Base-by-base conservation (phyloP, 2,329 filamentous ascomycete genomes). In the Didymosphaeria variabile region DNA sequence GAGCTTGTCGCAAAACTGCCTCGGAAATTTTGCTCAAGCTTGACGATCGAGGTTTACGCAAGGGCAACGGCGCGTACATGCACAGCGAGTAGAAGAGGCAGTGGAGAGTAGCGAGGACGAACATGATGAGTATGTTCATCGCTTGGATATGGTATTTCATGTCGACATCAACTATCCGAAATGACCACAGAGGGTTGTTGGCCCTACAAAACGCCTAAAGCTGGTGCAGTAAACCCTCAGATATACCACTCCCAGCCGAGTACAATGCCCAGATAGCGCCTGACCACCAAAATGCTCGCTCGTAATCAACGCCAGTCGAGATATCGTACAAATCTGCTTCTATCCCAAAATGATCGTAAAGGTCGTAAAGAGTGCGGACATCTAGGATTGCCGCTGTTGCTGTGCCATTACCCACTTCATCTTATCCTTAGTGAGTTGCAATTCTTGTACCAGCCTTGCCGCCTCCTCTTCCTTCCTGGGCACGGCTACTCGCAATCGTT, bases 341-440 rank as follows among this genome's bases (percentile, higher is more conserved):
- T 58, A 62, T 53, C 29, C 56, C 52, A 51, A 58, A 46, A 55
- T 56, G 23, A 45, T 61, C 59, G 29, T 61, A 44, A 61, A 44
- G 26, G 59, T 61, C 59, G 51, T 61, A 42, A 58, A 36, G 34
- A 53, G 52, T 34, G 58, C 26, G 34, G 36, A 19, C 36, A 19
- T 44, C 38, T 58, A 51, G 23, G 34, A n/a, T 46, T 74, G 70
- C 17, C 67, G 71, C 53, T 69, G 64, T 21, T 74, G 67, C 55
- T 76, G 73, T 7, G 72, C 68, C 65, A 93, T 83, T 15, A 91
- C 89, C 91, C 91, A 93, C 71, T 83, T 87, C 77, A 94, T 83
- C 80, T 92, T 87, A 64, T 88, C 83, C 54, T 91, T 80, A n/a
- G 86, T 85, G 67, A 86, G 82, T 66, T 83, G 82, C 46, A 52